Evolutionary conservation across 2,329 filamentous ascomycete genomes (phyloP).

Genomic region (Biscogniauxia marginata): DNA sequence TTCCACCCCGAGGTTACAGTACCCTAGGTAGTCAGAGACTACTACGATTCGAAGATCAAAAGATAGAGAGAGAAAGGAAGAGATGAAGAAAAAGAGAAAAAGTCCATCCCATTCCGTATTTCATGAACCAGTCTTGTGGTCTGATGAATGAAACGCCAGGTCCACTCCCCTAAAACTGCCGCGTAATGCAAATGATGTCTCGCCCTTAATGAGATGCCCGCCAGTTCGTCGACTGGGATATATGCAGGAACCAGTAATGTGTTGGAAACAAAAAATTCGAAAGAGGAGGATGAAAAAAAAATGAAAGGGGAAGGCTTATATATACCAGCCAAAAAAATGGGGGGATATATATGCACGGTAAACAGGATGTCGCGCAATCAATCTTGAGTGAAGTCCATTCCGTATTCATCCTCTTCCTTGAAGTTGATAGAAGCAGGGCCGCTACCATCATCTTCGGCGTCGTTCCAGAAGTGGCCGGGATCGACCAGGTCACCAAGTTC

Average conservation of each 20-base stretch:
- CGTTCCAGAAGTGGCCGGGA: conserved; percentile 61
- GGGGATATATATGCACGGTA: conserved; percentile 2
- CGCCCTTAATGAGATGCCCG: conserved; percentile 16
- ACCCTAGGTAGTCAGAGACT: background rate
- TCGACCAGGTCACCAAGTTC: conserved; percentile 41
- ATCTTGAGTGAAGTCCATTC: conserved; percentile 68
- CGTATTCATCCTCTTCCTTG: conserved; percentile 93
- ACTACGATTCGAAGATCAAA: conserved; percentile 9
- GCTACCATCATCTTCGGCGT: conserved; percentile 70
- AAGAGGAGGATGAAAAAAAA: conserved; percentile 11
- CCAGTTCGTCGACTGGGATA: conserved; percentile 6
- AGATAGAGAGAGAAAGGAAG: conserved; percentile 17
- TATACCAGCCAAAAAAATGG: too few relatives aligned
- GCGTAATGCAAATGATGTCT: conserved; percentile 20
- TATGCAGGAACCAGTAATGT: background rate
- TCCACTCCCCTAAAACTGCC: conserved; percentile 16
- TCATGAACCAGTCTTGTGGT: conserved; percentile 12
- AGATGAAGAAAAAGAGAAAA: conserved; percentile 17
- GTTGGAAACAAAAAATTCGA: conserved; percentile 11
- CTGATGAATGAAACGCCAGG: conserved; percentile 11
- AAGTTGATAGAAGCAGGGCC: conserved; percentile 68
- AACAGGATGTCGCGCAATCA: conserved; percentile 13
- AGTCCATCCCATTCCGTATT: conserved; percentile 4
- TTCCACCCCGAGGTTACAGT: background rate
- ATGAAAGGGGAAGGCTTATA: conserved; percentile 7